Percentiles rank a stretch among this genome's conserved stretches.
phyloP scores from a whole-genome alignment of 257 asterid species.

The Schizonepeta tenuifolia region DNA sequence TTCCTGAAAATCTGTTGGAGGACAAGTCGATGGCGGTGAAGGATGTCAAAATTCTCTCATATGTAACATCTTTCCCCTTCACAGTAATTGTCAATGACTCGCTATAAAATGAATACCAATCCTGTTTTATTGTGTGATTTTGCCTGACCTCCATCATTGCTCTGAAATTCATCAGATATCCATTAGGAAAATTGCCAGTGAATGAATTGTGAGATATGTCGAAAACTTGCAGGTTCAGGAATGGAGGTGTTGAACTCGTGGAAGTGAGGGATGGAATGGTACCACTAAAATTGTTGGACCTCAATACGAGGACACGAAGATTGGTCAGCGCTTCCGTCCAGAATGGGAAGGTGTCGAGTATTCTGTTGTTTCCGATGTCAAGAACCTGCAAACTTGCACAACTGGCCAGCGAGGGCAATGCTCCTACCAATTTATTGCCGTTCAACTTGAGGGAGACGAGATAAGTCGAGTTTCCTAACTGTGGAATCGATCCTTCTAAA shows the following conservation, averaged over 20 bases:
- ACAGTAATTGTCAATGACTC: neutral
- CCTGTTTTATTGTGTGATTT: neutral
- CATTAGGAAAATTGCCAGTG: slow-evolving; percentile 30
- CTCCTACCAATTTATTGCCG: slow-evolving; percentile 14
- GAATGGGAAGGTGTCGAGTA: slow-evolving; percentile 35
- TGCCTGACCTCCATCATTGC: slow-evolving; percentile 28
- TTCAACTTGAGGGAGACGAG: neutral
- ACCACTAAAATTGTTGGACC: slow-evolving; percentile 32
- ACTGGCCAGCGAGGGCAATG: slow-evolving; percentile 17
- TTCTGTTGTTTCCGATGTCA: slow-evolving; percentile 35
- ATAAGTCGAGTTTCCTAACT: neutral
- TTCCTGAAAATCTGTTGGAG: neutral
- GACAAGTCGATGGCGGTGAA: neutral
- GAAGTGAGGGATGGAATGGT: neutral
- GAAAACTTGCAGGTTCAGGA: slow-evolving; percentile 32
- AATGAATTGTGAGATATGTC: slow-evolving; percentile 34
- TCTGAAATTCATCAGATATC: slow-evolving; percentile 1
- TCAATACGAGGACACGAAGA: slow-evolving; percentile 39
- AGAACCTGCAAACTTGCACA: slow-evolving; percentile 25
- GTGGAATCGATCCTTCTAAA: slow-evolving; percentile 21
- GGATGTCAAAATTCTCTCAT: neutral
- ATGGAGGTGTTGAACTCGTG: neutral
- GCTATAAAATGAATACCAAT: neutral
- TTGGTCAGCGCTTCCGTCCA: slow-evolving; percentile 36
- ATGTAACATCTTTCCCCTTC: neutral